Conservation (phyloP, 2,329 filamentous ascomycete species). For the Berkeleyomyces basicola region DNA sequence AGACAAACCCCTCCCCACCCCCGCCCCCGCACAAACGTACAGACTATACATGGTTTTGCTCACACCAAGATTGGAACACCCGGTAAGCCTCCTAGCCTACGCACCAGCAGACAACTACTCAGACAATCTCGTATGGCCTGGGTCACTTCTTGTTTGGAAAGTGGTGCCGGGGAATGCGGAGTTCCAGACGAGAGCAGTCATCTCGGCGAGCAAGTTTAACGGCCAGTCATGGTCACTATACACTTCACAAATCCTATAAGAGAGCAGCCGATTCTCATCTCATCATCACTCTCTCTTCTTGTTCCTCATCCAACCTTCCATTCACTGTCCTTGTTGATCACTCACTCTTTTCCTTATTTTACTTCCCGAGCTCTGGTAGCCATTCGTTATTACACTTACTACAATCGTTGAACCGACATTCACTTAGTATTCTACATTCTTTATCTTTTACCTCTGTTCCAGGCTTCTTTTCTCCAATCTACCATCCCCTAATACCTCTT, state of each 20-base stretch:
- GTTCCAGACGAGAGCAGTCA: too few relatives aligned
- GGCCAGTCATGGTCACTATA: not conserved
- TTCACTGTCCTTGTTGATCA: conserved; percentile 8
- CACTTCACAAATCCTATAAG: not conserved
- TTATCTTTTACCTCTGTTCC: not conserved
- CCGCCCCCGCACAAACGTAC: too few relatives aligned
- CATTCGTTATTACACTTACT: conserved; percentile 2
- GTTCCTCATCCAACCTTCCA: conserved; percentile 1
- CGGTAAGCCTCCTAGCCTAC: too few relatives aligned
- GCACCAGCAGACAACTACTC: too few relatives aligned
- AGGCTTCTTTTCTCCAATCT: not conserved
- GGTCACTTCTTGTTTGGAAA: not conserved
- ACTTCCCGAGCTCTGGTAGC: conserved; percentile 10
- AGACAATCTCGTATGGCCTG: not conserved
- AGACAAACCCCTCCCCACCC: too few relatives aligned
- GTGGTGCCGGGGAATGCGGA: not conserved
- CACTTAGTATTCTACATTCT: not conserved
- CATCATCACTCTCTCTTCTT: not conserved
- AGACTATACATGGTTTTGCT: too few relatives aligned
- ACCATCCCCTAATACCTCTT: not conserved
- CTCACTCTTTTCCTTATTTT: not conserved
- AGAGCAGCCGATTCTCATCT: not conserved
- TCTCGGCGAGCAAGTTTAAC: not conserved
- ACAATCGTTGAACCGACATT: not conserved
- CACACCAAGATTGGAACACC: too few relatives aligned